Base-by-base conservation (phyloP, 2,329 filamentous ascomycete species). In the Nigrospora sphaerica region DNA sequence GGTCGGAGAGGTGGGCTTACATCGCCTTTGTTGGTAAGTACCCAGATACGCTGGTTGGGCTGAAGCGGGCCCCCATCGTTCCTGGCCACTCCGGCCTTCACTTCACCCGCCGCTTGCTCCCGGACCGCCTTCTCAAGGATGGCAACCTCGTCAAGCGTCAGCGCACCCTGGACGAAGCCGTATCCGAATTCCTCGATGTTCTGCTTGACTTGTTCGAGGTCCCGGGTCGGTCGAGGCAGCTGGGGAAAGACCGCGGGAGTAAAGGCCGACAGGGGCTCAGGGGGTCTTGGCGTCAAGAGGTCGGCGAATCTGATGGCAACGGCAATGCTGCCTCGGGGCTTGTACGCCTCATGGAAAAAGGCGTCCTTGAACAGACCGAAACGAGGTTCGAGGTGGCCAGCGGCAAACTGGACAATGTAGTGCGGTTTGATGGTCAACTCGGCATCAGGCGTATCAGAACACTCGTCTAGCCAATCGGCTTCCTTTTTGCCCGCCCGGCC, bases 221-320 rank as follows among this genome's bases (percentile, higher is more conserved):
- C 57, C 37, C 54, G 54, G 11, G 59, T 60, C 13, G 57, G 55
- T 57, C 53, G 66, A 1, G 57, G 69, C 3, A 72, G 59, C 3
- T 59, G 60, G 2, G 62, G 59, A 3, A 70, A 62, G 17, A 68
- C 68, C 5, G 17, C 43, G 28, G 4, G 35, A 10, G 10, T 35
- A 28, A 70, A 70, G 16, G 39, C 18, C 42, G 47, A 52, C 17
- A 53, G 54, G 12, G 53, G 46, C 10, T 41, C 45, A 9, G 56
- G 52, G 12, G 52, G 54, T 28, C 42, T 40, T 9, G 57, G 56
- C 16, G 50, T 54, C 18, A 59, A 42, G n/a, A 52, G 37, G 39
- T 59, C 57, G 32, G 52, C 56, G 39, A 58, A 58, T 39, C 54
- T 55, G 46, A 58, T 52, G 7, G 50, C 56, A 7, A 54, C 44